These are phyloP conservation scores for Ophiostoma perfectum DNA, from an alignment of 2,329 filamentous ascomycete genomes.

Conservation along the genomic window DNA sequence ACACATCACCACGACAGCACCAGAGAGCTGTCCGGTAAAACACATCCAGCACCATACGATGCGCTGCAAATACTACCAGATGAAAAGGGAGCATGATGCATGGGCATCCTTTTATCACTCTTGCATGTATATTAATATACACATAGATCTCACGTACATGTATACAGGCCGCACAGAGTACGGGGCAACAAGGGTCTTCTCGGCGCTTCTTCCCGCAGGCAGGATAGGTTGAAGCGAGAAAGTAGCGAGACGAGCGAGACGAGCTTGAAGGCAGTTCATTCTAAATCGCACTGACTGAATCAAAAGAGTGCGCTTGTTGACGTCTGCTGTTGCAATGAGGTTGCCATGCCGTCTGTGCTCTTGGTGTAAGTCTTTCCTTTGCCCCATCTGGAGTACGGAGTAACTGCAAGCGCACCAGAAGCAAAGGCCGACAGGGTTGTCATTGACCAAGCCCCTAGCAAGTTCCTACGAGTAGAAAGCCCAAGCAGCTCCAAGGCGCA, in stretches of 20 bases:
- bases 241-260: not conserved
- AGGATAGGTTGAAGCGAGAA: not conserved
- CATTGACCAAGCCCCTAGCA: not conserved
- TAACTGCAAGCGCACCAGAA: not conserved
- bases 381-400: not conserved
- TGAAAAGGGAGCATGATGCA: not conserved
- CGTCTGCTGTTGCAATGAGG: too few relatives aligned
- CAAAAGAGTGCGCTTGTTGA: too few relatives aligned
- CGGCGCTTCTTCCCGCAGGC: constrained; percentile 1
- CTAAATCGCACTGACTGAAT: not conserved
- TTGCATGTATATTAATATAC: not conserved
- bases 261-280: not conserved
- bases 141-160: too few relatives aligned
- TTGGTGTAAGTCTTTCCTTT: constrained; percentile 5
- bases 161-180: not conserved
- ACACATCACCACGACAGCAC: not conserved
- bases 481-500: not conserved
- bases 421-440: constrained; percentile 5
- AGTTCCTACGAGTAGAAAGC: too few relatives aligned
- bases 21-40: not conserved
- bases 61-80: not conserved
- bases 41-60: not conserved
- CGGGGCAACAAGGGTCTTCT: not conserved
- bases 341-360: not conserved
- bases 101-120: not conserved